A percentile compares a stretch with the other conserved stretches of the same genome.
Evolutionary conservation across 805 yeast species (phyloP).

Genomic region (Pichia nanzhaoensis): DNA sequence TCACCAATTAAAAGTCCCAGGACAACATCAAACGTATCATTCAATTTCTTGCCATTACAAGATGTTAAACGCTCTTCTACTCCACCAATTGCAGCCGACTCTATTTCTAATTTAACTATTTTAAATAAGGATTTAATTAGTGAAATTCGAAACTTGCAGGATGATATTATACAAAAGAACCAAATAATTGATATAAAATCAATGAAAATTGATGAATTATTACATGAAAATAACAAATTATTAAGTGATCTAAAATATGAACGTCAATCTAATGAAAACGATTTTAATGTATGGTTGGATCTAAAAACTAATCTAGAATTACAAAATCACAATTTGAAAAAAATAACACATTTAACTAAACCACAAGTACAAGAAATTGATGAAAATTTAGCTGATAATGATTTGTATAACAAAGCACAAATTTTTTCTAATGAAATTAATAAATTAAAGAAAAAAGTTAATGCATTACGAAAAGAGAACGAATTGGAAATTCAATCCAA

Average conservation of each 20-base stretch:
- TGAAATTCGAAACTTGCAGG: slow-evolving; percentile 33
- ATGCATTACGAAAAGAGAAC: slow-evolving; percentile 40
- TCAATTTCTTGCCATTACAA: neutral
- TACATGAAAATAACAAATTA: slow-evolving; percentile 20
- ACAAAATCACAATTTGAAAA: slow-evolving; percentile 17
- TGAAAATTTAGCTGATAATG: slow-evolving; percentile 13
- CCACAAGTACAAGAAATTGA: neutral
- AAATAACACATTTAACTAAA: neutral
- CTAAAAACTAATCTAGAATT: slow-evolving; percentile 23
- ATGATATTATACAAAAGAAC: slow-evolving; percentile 28
- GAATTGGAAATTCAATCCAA: slow-evolving; percentile 50
- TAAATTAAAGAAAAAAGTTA: slow-evolving; percentile 24
- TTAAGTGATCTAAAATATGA: slow-evolving; percentile 25
- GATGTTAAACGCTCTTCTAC: no score
- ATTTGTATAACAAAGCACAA: slow-evolving; percentile 9
- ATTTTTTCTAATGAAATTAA: slow-evolving; percentile 19
- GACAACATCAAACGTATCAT: neutral
- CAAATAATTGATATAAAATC: slow-evolving; percentile 21
- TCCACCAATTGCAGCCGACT: no score
- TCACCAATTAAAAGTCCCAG: slow-evolving; percentile 2
- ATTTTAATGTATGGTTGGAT: slow-evolving; percentile 26
- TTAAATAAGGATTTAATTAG: slow-evolving; percentile 25
- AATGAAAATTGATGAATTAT: slow-evolving; percentile 23
- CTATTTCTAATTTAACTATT: slow-evolving; percentile 24
- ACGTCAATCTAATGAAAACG: slow-evolving; percentile 27